Percentiles rank a stretch among this genome's conserved stretches.
Conservation (phyloP, 208 protist species). For the Leishmania mexicana region DNA sequence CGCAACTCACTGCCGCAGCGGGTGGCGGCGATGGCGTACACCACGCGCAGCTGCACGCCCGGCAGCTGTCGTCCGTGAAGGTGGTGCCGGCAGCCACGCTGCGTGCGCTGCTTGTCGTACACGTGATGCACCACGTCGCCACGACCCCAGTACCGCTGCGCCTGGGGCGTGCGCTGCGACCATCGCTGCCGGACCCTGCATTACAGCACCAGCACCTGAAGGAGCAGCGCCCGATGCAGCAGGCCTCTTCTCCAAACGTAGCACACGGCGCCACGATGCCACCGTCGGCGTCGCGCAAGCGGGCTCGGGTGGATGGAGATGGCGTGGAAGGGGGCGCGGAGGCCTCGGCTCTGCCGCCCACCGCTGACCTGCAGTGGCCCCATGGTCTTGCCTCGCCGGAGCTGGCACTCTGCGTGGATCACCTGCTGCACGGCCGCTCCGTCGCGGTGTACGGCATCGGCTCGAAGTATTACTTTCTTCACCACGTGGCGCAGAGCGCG, state of each 20-base stretch:
- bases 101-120: conserved; percentile 59
- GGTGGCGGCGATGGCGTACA: neutral
- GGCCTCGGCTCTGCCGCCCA: neutral
- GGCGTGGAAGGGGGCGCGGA: neutral
- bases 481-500: conserved; percentile 65
- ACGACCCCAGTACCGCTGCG: conserved; percentile 28
- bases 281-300: neutral
- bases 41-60: neutral
- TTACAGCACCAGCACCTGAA: neutral
- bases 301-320: neutral
- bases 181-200: neutral
- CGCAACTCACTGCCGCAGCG: conserved; percentile 27
- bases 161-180: neutral
- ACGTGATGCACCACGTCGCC: conserved; percentile 61
- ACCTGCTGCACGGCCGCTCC: conserved; percentile 74
- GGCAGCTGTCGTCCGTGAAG: conserved; percentile 16
- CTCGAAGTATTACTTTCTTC: conserved; percentile 83
- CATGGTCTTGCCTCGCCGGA: conserved; percentile 55
- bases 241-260: neutral
- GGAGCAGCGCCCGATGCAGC: neutral
- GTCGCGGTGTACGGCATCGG: conserved; percentile 78
- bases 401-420: conserved; percentile 66
- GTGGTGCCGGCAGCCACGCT: conserved; percentile 31
- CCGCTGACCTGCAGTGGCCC: conserved; percentile 44
- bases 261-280: neutral